phyloP scores from a whole-genome alignment of 140 eudicot species.

The Eryngium alpinum region DNA sequence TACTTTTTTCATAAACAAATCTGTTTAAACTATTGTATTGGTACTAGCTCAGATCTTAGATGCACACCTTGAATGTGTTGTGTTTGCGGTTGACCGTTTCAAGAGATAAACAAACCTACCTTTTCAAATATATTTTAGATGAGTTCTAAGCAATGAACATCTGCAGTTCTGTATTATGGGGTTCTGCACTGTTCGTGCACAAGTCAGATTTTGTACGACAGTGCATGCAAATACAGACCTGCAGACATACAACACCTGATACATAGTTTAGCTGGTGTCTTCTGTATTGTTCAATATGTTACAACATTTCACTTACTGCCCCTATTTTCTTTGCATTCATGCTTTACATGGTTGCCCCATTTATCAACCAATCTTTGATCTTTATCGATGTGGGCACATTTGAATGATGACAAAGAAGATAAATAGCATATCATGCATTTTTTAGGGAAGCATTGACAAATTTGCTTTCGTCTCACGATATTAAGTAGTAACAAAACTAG shows the following conservation, averaged over 20 bases:
- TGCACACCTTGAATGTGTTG: conserved; percentile 4
- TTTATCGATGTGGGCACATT: too few species aligned
- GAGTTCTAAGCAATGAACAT: neutral
- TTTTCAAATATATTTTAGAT: neutral
- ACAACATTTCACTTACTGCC: neutral
- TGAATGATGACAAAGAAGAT: too few species aligned
- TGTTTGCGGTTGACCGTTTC: neutral
- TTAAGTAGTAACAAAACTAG: neutral
- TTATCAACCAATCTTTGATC: too few species aligned
- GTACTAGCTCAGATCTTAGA: neutral
- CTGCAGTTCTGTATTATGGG: neutral
- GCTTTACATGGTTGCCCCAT: neutral
- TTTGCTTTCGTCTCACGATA: neutral
- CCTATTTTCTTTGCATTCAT: neutral
- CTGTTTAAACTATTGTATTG: neutral
- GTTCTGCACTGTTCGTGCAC: neutral
- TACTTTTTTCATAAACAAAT: neutral
- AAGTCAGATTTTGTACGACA: neutral
- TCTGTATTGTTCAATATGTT: neutral
- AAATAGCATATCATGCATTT: neutral
- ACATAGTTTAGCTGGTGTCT: neutral
- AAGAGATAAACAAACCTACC: neutral
- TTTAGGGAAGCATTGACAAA: neutral
- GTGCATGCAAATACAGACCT: neutral
- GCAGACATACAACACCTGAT: neutral